Percentiles rank a stretch among this genome's conserved stretches.
Conservation (phyloP, 2,329 filamentous ascomycete genomes). For the Aureobasidium melanogenum region DNA sequence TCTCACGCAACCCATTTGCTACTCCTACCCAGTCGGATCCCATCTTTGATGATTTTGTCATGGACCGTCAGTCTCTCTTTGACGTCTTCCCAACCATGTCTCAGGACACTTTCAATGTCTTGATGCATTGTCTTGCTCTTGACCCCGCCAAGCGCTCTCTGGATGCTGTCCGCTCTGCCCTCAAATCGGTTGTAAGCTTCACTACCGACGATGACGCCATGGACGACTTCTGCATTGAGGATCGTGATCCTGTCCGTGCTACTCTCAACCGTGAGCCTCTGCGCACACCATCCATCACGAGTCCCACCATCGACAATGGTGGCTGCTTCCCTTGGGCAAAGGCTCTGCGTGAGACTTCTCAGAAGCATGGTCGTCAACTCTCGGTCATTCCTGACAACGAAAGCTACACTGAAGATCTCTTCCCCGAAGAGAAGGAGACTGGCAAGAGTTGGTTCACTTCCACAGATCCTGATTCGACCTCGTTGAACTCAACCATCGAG, state of each 20-base stretch:
- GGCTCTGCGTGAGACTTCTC: conserved; percentile 68
- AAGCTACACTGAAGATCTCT: conserved; percentile 72
- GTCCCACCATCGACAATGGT: conserved; percentile 63
- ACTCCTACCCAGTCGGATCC: conserved; percentile 84
- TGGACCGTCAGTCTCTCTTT: conserved; percentile 91
- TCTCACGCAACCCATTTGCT: conserved; percentile 93
- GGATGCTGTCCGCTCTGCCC: conserved; percentile 64
- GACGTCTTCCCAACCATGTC: conserved; percentile 99
- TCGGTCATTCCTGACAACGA: conserved; percentile 74
- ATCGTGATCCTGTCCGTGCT: conserved; percentile 67
- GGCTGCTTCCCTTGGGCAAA: conserved; percentile 94
- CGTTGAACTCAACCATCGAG: conserved; percentile 73
- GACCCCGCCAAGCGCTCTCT: conserved; percentile 86
- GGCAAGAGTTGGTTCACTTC: conserved; percentile 61
- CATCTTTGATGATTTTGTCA: conserved; percentile 84
- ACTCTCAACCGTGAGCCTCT: conserved; percentile 87
- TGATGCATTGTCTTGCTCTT: conserved; percentile 81
- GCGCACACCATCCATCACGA: conserved; percentile 89
- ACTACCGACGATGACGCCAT: conserved; percentile 85
- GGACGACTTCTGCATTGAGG: conserved; percentile 81
- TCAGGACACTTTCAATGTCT: conserved; percentile 91
- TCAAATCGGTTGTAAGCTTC: conserved; percentile 77
- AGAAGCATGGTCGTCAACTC: conserved; percentile 63
- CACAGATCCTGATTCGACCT: conserved; percentile 65
- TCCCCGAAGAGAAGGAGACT: conserved; percentile 64